phyloP scores from a whole-genome alignment of 345 rosid species.

The Eucalyptus dawsonii region DNA sequence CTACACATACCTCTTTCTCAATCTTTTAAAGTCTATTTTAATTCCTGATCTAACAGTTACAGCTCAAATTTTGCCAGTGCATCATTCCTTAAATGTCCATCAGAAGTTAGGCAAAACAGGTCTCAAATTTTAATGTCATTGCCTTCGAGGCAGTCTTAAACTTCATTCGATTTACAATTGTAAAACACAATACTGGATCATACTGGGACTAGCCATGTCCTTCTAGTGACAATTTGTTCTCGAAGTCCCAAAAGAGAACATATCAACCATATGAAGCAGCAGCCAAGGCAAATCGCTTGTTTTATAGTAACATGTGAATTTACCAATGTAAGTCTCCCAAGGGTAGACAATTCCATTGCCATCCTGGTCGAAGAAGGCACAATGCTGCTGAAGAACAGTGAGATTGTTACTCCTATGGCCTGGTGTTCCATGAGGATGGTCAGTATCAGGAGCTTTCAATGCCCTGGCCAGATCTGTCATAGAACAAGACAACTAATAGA shows the following conservation, averaged over 20 bases:
- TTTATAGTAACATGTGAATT: not conserved
- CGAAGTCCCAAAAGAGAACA: not conserved
- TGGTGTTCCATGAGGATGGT: constrained; percentile 55
- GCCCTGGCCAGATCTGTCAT: constrained; percentile 67
- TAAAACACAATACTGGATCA: not conserved
- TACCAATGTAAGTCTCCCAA: constrained; percentile 91
- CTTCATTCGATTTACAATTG: not conserved
- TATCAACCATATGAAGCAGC: not conserved
- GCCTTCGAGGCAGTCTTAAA: not conserved
- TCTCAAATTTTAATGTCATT: not conserved
- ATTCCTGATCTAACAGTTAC: not conserved
- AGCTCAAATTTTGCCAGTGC: not conserved
- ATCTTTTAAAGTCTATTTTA: not conserved
- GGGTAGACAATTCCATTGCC: constrained; percentile 83
- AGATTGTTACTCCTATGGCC: constrained; percentile 33
- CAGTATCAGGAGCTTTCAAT: constrained; percentile 53
- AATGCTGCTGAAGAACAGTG: constrained; percentile 87
- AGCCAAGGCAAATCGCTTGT: not conserved
- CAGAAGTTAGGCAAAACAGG: not conserved
- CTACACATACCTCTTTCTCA: not conserved
- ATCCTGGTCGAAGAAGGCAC: constrained; percentile 69
- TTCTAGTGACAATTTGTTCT: not conserved
- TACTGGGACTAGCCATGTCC: not conserved
- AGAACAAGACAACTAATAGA: not conserved
- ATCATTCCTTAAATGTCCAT: not conserved